Base-by-base conservation (phyloP, 768 basidiomycete species). In the Agaricus subrufescens region DNA sequence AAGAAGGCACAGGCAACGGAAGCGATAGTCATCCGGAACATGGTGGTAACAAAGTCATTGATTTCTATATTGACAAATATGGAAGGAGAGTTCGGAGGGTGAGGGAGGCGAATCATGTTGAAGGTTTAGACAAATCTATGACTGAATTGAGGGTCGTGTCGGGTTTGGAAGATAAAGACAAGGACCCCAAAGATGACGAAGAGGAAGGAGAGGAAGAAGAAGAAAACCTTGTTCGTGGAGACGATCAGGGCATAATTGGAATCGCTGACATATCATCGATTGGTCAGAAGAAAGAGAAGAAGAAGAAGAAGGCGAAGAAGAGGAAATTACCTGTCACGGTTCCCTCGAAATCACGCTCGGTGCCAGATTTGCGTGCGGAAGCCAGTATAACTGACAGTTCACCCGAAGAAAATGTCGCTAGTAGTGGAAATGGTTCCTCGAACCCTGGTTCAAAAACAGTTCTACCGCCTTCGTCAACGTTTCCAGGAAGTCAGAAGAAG, bases 61-160 rank as follows among this genome's bases (percentile, higher is more conserved):
- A 65, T 26, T 64, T 62, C 15, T 60, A 52, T 40, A 44, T 39
- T 8, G 65, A 65, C 23, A 58, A 59, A 5, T 55, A 48, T 48
- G 50, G 60, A 46, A 50, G 61, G 49, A 27, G 65, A 66, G 40
- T 56, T 61, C 31, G 66, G 66, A 47, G 52, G 63, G 29, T 59
- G 62, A n/a, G 50, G 48, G 46, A 54, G 12, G n/a, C 23, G 7
- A 25, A 29, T 27, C 14, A 11, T 14, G 9, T 8, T 10, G 25
- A 10, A 7, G 53, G 48, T 27, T 14, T 29, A 19, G 6, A 42
- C 40, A 42, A 42, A 19, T 42, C 40, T 9, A 42, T 12, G 40
- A 10, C 47, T 7, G 49, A 14, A 40, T 7, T 30, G 59, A 62
- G n/a, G 48, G 57, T 50, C 56, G 62, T 54, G 19, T 44, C 43